Conservation (phyloP, 805 yeast species). For the Alloascoidea africana region DNA sequence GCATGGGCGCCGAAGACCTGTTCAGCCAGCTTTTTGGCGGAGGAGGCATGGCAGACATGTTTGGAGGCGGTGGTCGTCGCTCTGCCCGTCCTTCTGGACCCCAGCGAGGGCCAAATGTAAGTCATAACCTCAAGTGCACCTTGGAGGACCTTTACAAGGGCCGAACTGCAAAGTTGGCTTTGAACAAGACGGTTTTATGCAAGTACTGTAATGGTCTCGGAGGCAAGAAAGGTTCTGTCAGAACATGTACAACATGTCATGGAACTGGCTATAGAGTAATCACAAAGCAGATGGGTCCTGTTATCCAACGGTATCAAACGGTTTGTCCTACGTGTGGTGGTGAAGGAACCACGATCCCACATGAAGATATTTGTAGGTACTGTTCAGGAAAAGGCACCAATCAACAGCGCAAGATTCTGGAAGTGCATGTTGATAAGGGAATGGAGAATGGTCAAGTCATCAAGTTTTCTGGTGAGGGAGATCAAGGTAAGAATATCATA, state of each 20-base stretch:
- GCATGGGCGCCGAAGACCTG: conserved; percentile 59
- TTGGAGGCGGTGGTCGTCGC: conserved; percentile 1
- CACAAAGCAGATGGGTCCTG: conserved; percentile 98
- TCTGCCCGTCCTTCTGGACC: conserved; percentile 17
- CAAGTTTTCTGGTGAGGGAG: conserved; percentile 91
- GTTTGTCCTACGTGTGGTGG: conserved; percentile 89
- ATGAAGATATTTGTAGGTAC: conserved; percentile 73
- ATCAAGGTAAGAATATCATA: conserved; percentile 85
- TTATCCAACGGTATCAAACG: conserved; percentile 96
- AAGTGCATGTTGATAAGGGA: conserved; percentile 93
- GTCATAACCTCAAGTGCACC: conserved; percentile 71
- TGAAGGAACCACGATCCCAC: conserved; percentile 74
- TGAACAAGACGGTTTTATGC: conserved; percentile 86
- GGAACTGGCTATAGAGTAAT: conserved; percentile 88
- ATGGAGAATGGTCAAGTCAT: conserved; percentile 90
- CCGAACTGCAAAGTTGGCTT: conserved; percentile 83
- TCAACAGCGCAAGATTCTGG: conserved; percentile 81
- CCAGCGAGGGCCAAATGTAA: conserved; percentile 78
- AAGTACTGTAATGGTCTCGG: conserved; percentile 86
- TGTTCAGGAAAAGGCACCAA: conserved; percentile 85
- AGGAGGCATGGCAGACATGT: conserved; percentile 21
- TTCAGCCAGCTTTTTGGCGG: conserved; percentile 82
- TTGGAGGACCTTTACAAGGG: conserved; percentile 93
- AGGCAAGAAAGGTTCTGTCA: conserved; percentile 84
- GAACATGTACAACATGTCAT: conserved; percentile 73